Base-by-base conservation (phyloP, 208 protist genomes). In the Zelonia costaricensis region DNA sequence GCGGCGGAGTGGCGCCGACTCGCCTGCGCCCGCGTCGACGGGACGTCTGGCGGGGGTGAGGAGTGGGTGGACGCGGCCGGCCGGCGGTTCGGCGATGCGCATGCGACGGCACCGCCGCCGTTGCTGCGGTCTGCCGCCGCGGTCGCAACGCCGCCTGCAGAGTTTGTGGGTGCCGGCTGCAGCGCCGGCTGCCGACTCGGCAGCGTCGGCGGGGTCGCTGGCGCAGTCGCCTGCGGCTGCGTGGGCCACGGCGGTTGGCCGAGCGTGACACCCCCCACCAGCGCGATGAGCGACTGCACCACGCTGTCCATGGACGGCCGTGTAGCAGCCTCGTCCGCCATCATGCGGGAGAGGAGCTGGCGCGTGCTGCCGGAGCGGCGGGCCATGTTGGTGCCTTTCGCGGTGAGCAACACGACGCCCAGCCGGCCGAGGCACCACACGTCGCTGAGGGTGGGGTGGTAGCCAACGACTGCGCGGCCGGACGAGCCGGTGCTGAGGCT, bases 351-450 rank as follows among this genome's bases (percentile, higher is more conserved):
- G 20, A 88, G 53, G 1, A 88, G 56, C 56, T 78, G 58, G 16
- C 81, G 72, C 20, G 73, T 46, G 20, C 43, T 67, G 46, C 59
- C 58, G 1, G 80, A 84, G 16, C 84, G 84, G 3, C 56, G 43
- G 2, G 64, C 53, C 8, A 82, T 63, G 1, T 65, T 55, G 1
- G 79, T 63, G 40, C 61, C 61, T 31, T 84, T 78, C 8, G 69
- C 72, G 15, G 73, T 70, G 2, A 92, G 72, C 30, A 94, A 55
- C 27, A 81, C 59, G 52, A 74, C 59, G 3, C 67, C 78, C 10
- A 90, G 27, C 5, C 74, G 60, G 3, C 85, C 88, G 5, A 94
- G 69, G 47, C 84, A 80, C 85, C 88, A 94, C 9, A 94, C 81
- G 52, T 94, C 88, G 31, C 76, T 89, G 27, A 78, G 51, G 0